Base-by-base conservation (phyloP, 2,329 filamentous ascomycete species). In the Chaetomium olivaceum region DNA sequence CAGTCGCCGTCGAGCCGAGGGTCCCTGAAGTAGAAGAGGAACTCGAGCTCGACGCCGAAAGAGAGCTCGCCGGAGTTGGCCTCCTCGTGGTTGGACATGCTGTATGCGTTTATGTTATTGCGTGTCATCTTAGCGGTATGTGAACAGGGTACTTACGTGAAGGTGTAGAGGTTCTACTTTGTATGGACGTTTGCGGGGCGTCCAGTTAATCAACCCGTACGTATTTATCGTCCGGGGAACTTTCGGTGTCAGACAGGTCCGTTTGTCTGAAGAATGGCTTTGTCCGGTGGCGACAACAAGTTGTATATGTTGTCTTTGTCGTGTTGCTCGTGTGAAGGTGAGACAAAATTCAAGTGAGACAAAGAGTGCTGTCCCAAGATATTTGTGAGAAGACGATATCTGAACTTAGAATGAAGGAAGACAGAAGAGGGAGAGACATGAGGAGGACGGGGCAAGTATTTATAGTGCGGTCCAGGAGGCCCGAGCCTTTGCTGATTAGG, bases 41-140 rank as follows among this genome's bases (percentile, higher is more conserved):
- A 63, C 23, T 69, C 67, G 36, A 69, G 60, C 58, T 69, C 67
- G 25, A 69, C 27, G 29, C 67, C 67, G 29, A 69, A 67, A 4
- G 67, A 65, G 16, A 67, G 61, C 27, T 58, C 46, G 23, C 16
- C 23, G 1, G 21, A 7, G 25, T n/a, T 21, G 31, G n/a, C 8
- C 8, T 14, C n/a, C 2, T 9, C 23, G 29, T 19, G 27, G 19
- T 25, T 23, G 25, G 43, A 46, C 56, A 48, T 58, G 33, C 33
- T 21, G 54, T 36, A 7, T 6, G 36, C 11, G 23, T 48, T 29
- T 27, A 19, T 11, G 6, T 5, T 43, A 8, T 25, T 25, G 21
- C 7, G 33, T 14, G 7, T 11, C 27, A 54, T 56, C 3, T 14
- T 33, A 56, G 31, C 0, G 11, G 29, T 16, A 12, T 6, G 19